A percentile compares a stretch with the other conserved stretches of the same genome.
Conservation (phyloP, 352 stramenopile species). For the Globisporangium mamillatum region DNA sequence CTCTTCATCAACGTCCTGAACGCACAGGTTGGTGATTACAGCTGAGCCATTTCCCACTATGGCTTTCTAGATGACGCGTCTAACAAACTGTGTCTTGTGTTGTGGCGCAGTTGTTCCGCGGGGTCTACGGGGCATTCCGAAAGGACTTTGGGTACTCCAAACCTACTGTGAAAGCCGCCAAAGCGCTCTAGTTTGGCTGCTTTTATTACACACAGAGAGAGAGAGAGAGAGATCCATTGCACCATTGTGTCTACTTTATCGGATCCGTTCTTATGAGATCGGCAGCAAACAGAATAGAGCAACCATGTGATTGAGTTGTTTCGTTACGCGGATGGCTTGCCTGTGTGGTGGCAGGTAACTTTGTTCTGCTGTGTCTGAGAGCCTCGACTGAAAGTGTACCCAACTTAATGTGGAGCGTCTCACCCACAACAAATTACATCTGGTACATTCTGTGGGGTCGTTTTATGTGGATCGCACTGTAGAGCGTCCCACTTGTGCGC, state of each 20-base stretch:
- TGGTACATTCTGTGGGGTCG: background rate
- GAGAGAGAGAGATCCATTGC: too few relatives aligned
- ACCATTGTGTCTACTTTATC: background rate
- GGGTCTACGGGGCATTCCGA: conserved; percentile 48
- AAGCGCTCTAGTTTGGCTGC: background rate
- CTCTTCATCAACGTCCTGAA: conserved; percentile 77
- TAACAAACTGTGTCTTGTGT: background rate
- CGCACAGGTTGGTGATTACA: conserved; percentile 30
- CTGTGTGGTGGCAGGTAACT: too few relatives aligned
- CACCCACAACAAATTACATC: background rate
- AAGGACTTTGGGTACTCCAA: conserved; percentile 35
- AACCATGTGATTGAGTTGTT: background rate
- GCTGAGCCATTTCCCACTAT: background rate
- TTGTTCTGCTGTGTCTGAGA: too few relatives aligned
- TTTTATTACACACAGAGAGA: background rate
- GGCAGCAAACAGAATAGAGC: background rate
- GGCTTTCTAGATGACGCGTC: conserved; percentile 1
- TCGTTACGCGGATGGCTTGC: too few relatives aligned
- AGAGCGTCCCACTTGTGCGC: background rate
- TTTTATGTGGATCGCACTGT: background rate
- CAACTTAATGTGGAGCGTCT: background rate
- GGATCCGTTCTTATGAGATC: background rate
- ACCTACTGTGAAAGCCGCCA: background rate
- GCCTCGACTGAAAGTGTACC: background rate
- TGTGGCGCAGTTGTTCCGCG: conserved; percentile 43